Evolutionary conservation across 2,329 filamentous ascomycete species (phyloP).

Genomic region (Hypoxylon sp.): DNA sequence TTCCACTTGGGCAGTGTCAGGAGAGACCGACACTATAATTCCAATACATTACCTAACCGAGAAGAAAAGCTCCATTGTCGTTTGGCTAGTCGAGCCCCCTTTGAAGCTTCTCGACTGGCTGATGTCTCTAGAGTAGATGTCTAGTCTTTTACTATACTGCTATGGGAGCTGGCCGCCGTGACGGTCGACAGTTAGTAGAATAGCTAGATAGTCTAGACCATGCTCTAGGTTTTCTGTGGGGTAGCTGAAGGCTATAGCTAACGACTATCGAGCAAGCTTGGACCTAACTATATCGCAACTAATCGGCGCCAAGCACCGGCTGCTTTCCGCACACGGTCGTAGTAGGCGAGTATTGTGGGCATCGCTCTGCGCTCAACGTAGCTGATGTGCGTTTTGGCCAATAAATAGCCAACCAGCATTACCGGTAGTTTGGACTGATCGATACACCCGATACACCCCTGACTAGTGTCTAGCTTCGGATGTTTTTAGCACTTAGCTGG

Average conservation of each 20-base stretch:
- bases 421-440: constrained; percentile 15
- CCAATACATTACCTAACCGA: constrained; percentile 4
- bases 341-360: constrained; percentile 25
- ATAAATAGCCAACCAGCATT: constrained; percentile 1
- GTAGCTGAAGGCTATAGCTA: constrained; percentile 18
- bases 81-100: constrained; percentile 13
- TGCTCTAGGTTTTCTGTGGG: constrained; percentile 17
- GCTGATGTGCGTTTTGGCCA: constrained; percentile 11
- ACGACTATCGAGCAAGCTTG: constrained; percentile 29
- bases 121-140: constrained; percentile 16
- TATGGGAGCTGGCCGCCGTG: constrained; percentile 7
- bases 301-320: constrained; percentile 16
- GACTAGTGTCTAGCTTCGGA: constrained; percentile 30
- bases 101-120: neutral
- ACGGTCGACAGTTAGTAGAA: constrained; percentile 9
- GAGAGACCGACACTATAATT: constrained; percentile 10
- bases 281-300: constrained; percentile 10
- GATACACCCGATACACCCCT: constrained; percentile 31
- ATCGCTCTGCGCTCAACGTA: constrained; percentile 16
- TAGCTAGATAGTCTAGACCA: constrained; percentile 27
- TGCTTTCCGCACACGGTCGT: constrained; percentile 14
- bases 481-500: constrained; percentile 9
- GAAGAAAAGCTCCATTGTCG: neutral
- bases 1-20: constrained; percentile 1
- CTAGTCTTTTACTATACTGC: constrained; percentile 19